A percentile compares a stretch with the other conserved stretches of the same genome.
phyloP scores from a whole-genome alignment of 2,329 filamentous ascomycete species.

The Cordyceps fumosorosea region DNA sequence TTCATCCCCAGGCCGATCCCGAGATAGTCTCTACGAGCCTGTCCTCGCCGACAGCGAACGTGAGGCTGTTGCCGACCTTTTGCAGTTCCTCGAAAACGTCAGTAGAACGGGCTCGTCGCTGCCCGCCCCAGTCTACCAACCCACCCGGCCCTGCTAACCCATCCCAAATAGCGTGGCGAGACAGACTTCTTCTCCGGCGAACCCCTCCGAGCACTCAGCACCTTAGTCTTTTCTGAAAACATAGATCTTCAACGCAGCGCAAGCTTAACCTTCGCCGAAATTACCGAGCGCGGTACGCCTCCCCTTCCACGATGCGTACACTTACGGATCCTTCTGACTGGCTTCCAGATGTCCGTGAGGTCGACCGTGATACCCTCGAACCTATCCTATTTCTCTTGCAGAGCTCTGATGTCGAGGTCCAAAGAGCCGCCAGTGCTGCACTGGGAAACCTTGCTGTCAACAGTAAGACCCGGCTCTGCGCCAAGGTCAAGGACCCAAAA shows the following conservation, averaged over 20 bases:
- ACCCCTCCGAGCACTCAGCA: constrained; percentile 86
- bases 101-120: constrained; percentile 23
- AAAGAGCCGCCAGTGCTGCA: constrained; percentile 91
- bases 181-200: constrained; percentile 98
- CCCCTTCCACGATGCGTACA: constrained; percentile 4
- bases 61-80: constrained; percentile 89
- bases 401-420: constrained; percentile 93
- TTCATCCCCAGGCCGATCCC: constrained; percentile 55
- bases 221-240: constrained; percentile 96
- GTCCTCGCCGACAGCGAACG: constrained; percentile 92
- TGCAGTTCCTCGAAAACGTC: constrained; percentile 96
- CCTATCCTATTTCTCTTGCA: constrained; percentile 93
- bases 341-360: constrained; percentile 80
- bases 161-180: constrained; percentile 67
- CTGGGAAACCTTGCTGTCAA: constrained; percentile 95
- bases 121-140: neutral
- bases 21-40: constrained; percentile 76
- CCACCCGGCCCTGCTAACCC: constrained; percentile 13
- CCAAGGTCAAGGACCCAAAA: neutral
- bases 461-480: constrained; percentile 52
- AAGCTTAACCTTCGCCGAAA: constrained; percentile 96
- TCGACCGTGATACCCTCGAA: constrained; percentile 89
- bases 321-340: constrained; percentile 15
- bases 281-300: constrained; percentile 84
- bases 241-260: constrained; percentile 96